These are phyloP conservation scores for Fusarium euwallaceae DNA, from an alignment of 2,329 filamentous ascomycete genomes.

Conservation along the genomic window DNA sequence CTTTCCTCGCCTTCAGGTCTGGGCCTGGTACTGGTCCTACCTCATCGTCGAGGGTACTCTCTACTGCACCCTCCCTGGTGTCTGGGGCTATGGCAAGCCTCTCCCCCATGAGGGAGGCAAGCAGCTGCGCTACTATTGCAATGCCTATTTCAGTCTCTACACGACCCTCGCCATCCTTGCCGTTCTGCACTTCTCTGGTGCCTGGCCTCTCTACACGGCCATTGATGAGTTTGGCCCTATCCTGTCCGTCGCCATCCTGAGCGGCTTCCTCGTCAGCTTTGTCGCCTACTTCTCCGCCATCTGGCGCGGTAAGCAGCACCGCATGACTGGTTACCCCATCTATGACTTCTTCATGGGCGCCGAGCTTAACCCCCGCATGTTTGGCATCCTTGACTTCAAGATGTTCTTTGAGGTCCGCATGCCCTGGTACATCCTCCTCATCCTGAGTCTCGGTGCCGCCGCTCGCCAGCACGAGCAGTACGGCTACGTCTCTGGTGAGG, in stretches of 20 bases:
- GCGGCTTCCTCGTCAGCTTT: conserved; percentile 85
- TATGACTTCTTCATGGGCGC: conserved; percentile 97
- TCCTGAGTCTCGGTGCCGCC: conserved; percentile 81
- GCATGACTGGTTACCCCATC: conserved; percentile 88
- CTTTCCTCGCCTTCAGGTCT: conserved; percentile 83
- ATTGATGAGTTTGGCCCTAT: conserved; percentile 96
- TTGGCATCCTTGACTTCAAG: conserved; percentile 90
- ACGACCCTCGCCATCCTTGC: conserved; percentile 80
- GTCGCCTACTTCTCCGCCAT: conserved; percentile 90
- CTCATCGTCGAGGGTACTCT: conserved; percentile 85
- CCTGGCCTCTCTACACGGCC: conserved; percentile 91
- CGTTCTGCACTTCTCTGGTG: conserved; percentile 82
- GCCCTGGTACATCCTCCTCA: conserved; percentile 91
- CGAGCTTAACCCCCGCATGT: conserved; percentile 89
- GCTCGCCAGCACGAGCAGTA: conserved; percentile 87
- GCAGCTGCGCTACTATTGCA: conserved; percentile 95
- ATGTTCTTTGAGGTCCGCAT: conserved; percentile 97
- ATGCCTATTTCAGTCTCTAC: conserved; percentile 88
- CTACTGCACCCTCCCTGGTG: conserved; percentile 88
- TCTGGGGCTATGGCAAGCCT: conserved; percentile 90
- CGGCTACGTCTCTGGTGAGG: conserved; percentile 88
- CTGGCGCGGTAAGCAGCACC: conserved; percentile 83
- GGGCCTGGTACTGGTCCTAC: conserved; percentile 95
- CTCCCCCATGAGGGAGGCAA: conserved; percentile 85
- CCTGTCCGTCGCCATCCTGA: conserved; percentile 92